Base-by-base conservation (phyloP, 345 rosid genomes). In the Clausena lansium region DNA sequence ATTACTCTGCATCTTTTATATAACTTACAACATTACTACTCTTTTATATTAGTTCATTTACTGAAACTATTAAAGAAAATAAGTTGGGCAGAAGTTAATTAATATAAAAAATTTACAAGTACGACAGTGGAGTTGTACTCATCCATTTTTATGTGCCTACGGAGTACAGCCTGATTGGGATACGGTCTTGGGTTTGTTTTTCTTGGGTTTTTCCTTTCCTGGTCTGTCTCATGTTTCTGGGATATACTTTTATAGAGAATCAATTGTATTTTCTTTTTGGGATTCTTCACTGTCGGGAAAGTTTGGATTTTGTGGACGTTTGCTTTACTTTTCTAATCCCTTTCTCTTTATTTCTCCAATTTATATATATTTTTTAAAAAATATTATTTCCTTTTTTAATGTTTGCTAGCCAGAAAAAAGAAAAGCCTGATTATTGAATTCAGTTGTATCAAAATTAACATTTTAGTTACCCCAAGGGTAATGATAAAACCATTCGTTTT, bases 1-100 rank as follows among this genome's bases (percentile, higher is more conserved):
- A 57, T 63, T 81, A 9, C 68, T 73, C 76, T 79, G 28, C 64
- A 28, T 62, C 39, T 65, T 32, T 67, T 52, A 57, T 71, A 5
- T 39, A 39, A 45, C n/a, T 79, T 55, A 39, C 5, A 6, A 5
- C n/a, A 14, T 59, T 58, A 25, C 20, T 20, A 32, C 14, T 64
- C 10, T 57, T 75, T 45, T 36, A 8, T 9, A 64, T 38, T 36
- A 4, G 25, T 45, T 74, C 41, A 61, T 74, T 58, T 59, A 41
- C 57, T 62, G 32, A 28, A 74, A 62, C 24, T 28, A 45, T 30
- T 28, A 25, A 27, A 74, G 30, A 47, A 45, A 41, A 45, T 13
- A 17, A 28, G 74, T 35, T 35, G 38, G 15, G 33, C 45, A 6
- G 14, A n/a, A 17, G 7, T 36, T 33, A 74, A 67, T 19, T 1